Conservation (phyloP, 192 early-diverging fungal genomes). For the Coemansia sp. region DNA sequence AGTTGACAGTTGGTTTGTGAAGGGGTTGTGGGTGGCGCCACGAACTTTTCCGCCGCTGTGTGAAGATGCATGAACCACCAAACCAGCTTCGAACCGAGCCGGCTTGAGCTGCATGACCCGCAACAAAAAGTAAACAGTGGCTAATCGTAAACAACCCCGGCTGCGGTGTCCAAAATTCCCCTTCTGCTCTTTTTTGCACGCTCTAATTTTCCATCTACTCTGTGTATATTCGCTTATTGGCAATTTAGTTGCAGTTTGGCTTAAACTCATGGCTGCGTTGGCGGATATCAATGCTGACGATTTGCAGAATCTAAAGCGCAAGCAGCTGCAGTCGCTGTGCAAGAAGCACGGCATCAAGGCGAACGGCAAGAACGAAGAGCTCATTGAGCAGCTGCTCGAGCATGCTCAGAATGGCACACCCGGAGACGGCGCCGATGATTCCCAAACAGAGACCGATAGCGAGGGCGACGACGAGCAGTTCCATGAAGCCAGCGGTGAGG, state of each 20-base stretch:
- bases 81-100: not conserved
- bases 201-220: not conserved
- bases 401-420: not conserved
- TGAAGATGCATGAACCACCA: too few species aligned
- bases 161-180: not conserved
- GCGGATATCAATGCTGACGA: constrained; percentile 26
- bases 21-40: too few species aligned
- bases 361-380: constrained; percentile 44
- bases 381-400: constrained; percentile 25
- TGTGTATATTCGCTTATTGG: not conserved
- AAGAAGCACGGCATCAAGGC: constrained; percentile 45
- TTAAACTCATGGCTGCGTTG: constrained; percentile 1
- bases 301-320: constrained; percentile 33
- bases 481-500: not conserved
- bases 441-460: not conserved
- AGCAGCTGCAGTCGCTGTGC: constrained; percentile 46
- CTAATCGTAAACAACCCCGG: not conserved
- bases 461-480: constrained; percentile 2
- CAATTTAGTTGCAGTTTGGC: not conserved
- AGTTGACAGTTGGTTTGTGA: too few species aligned
- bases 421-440: not conserved
- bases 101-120: constrained; percentile 5
- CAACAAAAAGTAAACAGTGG: not conserved
- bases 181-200: not conserved
- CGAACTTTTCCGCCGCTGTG: too few species aligned